These are phyloP conservation scores for Saksenaea oblongispora DNA, from an alignment of 371 early-diverging fungal genomes.

Conservation along the genomic window DNA sequence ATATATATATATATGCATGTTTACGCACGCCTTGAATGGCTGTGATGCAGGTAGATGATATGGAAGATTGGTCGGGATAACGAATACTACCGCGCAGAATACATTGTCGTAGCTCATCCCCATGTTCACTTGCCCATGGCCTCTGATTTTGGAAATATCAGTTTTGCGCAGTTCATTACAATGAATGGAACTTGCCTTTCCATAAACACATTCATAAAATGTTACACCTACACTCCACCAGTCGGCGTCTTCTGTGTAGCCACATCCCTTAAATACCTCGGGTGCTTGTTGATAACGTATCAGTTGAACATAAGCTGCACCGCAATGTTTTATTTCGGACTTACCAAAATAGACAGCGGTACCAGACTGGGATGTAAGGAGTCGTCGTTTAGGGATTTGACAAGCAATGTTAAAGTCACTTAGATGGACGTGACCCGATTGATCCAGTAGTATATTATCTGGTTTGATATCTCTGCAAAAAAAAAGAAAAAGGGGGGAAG, in stretches of 20 bases:
- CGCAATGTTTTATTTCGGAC: too few relatives aligned
- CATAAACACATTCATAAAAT: conserved; percentile 67
- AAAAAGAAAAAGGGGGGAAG: not conserved
- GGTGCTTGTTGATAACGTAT: conserved; percentile 63
- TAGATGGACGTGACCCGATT: conserved; percentile 66
- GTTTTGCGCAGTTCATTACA: too few relatives aligned
- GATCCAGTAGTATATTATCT: conserved; percentile 76
- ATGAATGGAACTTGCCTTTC: conserved; percentile 28
- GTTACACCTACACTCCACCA: conserved; percentile 89
- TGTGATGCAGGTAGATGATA: conserved; percentile 51
- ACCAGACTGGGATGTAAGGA: conserved; percentile 66
- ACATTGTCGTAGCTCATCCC: conserved; percentile 47
- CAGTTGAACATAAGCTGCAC: too few relatives aligned
- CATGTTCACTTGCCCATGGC: conserved; percentile 47
- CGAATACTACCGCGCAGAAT: conserved; percentile 39
- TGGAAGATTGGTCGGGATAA: conserved; percentile 31
- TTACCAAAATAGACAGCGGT: conserved; percentile 73
- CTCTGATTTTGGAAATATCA: too few relatives aligned
- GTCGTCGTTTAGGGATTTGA: conserved; percentile 34
- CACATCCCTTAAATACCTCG: conserved; percentile 62
- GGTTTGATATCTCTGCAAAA: conserved; percentile 68
- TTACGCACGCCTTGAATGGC: conserved; percentile 53
- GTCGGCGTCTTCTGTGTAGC: conserved; percentile 71
- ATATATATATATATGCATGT: too few relatives aligned
- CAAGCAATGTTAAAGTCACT: conserved; percentile 79